phyloP scores from a whole-genome alignment of 192 early-diverging fungal species.

The Gryganskiella cystojenkinii region DNA sequence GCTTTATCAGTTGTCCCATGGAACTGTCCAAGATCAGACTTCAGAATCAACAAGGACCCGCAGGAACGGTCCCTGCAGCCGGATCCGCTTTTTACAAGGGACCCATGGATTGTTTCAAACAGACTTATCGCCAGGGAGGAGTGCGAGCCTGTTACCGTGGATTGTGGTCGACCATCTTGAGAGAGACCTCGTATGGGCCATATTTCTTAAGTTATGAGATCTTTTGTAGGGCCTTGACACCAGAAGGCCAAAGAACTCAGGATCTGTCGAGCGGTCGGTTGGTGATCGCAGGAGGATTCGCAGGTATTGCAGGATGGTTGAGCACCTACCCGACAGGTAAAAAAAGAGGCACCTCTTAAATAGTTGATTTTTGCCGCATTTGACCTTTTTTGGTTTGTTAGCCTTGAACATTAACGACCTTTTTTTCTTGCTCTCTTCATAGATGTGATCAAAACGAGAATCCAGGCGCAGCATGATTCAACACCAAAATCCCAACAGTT shows the following conservation, averaged over 20 bases:
- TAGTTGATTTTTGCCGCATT: neutral
- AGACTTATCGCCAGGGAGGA: slow-evolving; percentile 59
- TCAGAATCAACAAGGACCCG: slow-evolving; percentile 1
- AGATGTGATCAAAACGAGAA: slow-evolving; percentile 72
- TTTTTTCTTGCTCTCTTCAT: neutral
- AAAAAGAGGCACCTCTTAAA: neutral
- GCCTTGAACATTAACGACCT: neutral
- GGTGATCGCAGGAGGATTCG: slow-evolving; percentile 65
- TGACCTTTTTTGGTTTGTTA: neutral
- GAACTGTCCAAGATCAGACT: slow-evolving; percentile 61
- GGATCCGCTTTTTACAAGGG: slow-evolving; percentile 49
- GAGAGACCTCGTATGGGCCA: slow-evolving; percentile 66
- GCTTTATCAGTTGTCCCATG: slow-evolving; percentile 69
- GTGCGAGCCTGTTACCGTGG: slow-evolving; percentile 65
- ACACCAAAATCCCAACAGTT: slow-evolving; percentile 48
- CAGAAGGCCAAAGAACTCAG: slow-evolving; percentile 38
- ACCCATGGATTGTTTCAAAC: slow-evolving; percentile 61
- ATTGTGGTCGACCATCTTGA: slow-evolving; percentile 57
- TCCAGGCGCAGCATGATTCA: slow-evolving; percentile 60
- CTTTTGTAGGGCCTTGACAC: slow-evolving; percentile 54
- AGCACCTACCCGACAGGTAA: slow-evolving; percentile 69
- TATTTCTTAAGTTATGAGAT: slow-evolving; percentile 67
- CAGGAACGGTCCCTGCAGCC: neutral
- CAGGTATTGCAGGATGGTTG: slow-evolving; percentile 66
- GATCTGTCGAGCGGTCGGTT: slow-evolving; percentile 56